phyloP scores from a whole-genome alignment of 2,329 filamentous ascomycete genomes.

The Hypoxylon sp. region DNA sequence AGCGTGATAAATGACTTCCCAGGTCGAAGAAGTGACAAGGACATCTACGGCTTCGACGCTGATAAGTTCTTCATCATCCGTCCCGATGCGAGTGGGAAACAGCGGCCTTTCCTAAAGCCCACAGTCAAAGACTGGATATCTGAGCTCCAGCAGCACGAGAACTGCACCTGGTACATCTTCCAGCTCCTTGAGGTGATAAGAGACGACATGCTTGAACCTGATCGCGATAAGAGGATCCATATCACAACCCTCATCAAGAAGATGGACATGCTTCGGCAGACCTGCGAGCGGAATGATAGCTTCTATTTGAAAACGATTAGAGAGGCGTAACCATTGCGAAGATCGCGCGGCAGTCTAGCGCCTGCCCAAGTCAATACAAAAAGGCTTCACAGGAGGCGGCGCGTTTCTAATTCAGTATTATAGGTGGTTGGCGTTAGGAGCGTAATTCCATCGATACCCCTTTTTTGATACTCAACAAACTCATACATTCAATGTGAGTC shows the following conservation, averaged over 20 bases:
- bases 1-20: slow-evolving; percentile 39
- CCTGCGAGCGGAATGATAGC: slow-evolving; percentile 21
- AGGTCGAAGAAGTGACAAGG: neutral
- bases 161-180: slow-evolving; percentile 33
- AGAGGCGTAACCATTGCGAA: neutral
- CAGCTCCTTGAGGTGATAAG: slow-evolving; percentile 41
- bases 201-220: slow-evolving; percentile 42
- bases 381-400: neutral
- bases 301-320: slow-evolving; percentile 32
- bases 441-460: slow-evolving; percentile 1
- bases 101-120: slow-evolving; percentile 33
- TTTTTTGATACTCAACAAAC: neutral
- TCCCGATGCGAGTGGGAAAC: neutral
- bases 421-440: neutral
- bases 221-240: slow-evolving; percentile 24
- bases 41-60: slow-evolving; percentile 31
- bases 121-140: slow-evolving; percentile 37
- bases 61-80: slow-evolving; percentile 46
- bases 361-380: neutral
- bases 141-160: slow-evolving; percentile 21
- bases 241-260: slow-evolving; percentile 18
- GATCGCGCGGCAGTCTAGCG: neutral
- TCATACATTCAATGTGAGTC: slow-evolving; percentile 1
- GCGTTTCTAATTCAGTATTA: neutral
- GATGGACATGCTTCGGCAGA: slow-evolving; percentile 20